A percentile compares a stretch with the other conserved stretches of the same genome.
These are phyloP conservation scores for Mariannaea elegans DNA, from an alignment of 2,329 filamentous ascomycete genomes.

Conservation along the genomic window DNA sequence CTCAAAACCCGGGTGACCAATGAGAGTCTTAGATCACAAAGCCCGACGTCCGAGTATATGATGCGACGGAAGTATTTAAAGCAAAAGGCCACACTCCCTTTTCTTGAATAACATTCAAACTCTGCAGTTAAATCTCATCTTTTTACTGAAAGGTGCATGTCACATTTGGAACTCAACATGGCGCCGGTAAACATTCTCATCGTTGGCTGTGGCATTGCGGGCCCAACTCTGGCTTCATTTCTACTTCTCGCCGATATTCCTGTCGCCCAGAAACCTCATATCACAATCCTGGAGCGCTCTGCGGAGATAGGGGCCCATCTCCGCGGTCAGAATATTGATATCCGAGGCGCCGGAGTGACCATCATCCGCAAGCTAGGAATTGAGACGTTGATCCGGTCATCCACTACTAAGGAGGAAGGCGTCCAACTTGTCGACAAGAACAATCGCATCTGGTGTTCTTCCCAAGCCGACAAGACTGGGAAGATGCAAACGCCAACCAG, in stretches of 20 bases:
- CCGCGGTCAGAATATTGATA: constrained; percentile 56
- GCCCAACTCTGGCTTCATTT: constrained; percentile 52
- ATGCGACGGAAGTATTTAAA: too few relatives aligned
- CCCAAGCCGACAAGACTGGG: constrained; percentile 51
- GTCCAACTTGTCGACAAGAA: constrained; percentile 53
- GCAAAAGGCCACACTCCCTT: too few relatives aligned
- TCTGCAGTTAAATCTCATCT: too few relatives aligned
- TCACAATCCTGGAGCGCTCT: constrained; percentile 54
- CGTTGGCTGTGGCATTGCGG: constrained; percentile 56
- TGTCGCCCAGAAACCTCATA: not conserved
- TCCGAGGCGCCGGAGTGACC: constrained; percentile 53
- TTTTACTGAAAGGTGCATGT: too few relatives aligned
- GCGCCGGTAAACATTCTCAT: constrained; percentile 51
- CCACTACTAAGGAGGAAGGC: constrained; percentile 53
- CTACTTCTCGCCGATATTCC: not conserved
- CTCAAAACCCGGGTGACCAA: too few relatives aligned
- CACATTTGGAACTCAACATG: not conserved
- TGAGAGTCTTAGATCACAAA: too few relatives aligned
- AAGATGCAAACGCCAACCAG: constrained; percentile 58
- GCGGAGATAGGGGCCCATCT: constrained; percentile 43
- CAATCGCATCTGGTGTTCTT: not conserved
- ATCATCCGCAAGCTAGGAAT: constrained; percentile 52
- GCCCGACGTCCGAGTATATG: too few relatives aligned
- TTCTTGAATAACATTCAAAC: too few relatives aligned
- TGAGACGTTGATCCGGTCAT: constrained; percentile 50